These are phyloP conservation scores for Ormosia emarginata DNA, from an alignment of 306 rosid genomes.

Conservation along the genomic window DNA sequence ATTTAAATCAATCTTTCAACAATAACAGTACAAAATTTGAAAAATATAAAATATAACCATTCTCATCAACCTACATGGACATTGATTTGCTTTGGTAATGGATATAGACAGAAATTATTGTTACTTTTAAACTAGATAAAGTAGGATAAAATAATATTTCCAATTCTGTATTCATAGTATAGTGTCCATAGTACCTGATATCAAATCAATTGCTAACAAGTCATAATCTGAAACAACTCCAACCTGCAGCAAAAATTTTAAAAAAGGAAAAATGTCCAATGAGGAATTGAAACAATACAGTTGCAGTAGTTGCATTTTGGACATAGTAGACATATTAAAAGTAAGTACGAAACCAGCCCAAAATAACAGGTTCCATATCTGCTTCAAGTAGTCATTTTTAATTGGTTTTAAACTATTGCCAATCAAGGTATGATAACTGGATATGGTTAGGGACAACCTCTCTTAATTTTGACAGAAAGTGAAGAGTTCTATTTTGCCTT, in stretches of 20 bases:
- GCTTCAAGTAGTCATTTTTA: too few species aligned
- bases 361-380: too few species aligned
- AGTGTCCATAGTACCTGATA: constrained; percentile 65
- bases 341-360: too few species aligned
- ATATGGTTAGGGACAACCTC: too few species aligned
- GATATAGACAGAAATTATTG: not conserved
- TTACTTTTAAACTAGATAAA: not conserved
- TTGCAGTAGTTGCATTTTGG: not conserved
- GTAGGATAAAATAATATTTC: not conserved
- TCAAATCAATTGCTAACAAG: constrained; percentile 82
- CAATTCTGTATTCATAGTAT: not conserved
- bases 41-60: not conserved
- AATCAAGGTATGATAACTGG: too few species aligned
- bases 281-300: constrained; percentile 21
- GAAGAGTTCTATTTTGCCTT: too few species aligned
- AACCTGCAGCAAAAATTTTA: constrained; percentile 50
- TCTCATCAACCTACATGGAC: not conserved
- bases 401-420: too few species aligned
- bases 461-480: too few species aligned
- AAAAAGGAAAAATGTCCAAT: not conserved
- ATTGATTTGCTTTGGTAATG: not conserved
- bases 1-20: not conserved
- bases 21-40: not conserved
- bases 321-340: not conserved
- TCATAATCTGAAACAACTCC: constrained; percentile 97